Base-by-base conservation (phyloP, 208 protist genomes). In the Leishmania mexicana region DNA sequence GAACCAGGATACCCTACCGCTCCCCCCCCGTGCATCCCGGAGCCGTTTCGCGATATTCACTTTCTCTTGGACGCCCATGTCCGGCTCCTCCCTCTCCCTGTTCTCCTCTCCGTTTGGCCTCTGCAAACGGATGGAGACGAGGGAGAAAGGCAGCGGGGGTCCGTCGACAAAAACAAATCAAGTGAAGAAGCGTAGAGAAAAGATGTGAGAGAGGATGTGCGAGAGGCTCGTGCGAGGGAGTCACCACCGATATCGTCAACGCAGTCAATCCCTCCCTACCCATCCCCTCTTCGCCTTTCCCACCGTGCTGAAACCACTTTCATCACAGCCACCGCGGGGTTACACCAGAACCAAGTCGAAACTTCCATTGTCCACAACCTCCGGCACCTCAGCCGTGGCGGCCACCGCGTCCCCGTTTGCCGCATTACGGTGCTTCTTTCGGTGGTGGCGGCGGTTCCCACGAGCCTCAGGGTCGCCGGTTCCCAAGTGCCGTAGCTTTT, bases 281-380 rank as follows among this genome's bases (percentile, higher is more conserved):
- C 45, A 21, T 6, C 45, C 24, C n/a, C 51, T 28, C 54, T 67
- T 28, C 73, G n/a, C 54, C 54, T 51, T 67, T 28, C 31, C 54
- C 40, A 21, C 45, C 45, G 13, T 31, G 8, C n/a, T 15, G 70
- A 51, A 54, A 74, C 21, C 38, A 47, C 67, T 10, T 35, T 45
- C 31, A 51, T 74, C 70, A 53, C 45, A 19, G 45, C 70, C 35
- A 71, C 57, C 70, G 75, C 57, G 8, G 42, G 13, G 0, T 86
- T 71, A 92, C 42, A 83, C 82, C 8, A 76, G 31, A 45, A 90
- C 70, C 0, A 92, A 81, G 47, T 90, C 89, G 78, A 90, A 90
- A 21, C 78, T 82, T 40, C 83, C 84, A 82, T 87, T 85, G 62
- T 85, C 84, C 38, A 76, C 73, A 42, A 60, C 51, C 5, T 38